Evolutionary conservation across 805 yeast species (phyloP), one percentile per base, ranked within the genome.

Genomic region (Saccharomycopsis fodiens): DNA sequence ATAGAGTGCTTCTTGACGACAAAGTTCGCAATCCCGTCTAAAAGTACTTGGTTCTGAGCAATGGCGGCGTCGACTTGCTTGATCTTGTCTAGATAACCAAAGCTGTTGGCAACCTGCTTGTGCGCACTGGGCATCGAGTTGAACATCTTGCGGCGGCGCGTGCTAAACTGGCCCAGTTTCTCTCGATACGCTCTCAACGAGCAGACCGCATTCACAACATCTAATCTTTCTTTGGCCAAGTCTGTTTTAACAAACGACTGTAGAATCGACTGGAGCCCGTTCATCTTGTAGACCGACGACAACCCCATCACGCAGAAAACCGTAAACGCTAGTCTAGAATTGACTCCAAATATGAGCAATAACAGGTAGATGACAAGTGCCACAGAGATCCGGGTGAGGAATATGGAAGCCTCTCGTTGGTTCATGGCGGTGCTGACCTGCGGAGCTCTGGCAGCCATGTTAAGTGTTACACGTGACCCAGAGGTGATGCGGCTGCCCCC

Each of bases 81-180:
- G 41, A 85, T 59, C 53, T 83, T 78, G 17, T 66, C 61, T 23
- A 70, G 51, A 64, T 84, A 79, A 0, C 82, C 80, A 1, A 74
- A 67, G 20, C 69, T 62, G 8, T 65, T 67, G 20, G 78, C 77
- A 27, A 76, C 58, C 12, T 68, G 62, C 55, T 79, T 85, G 52
- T 80, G 86, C 44, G 73, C 63, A 67, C 73, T 68, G 3, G 73
- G 57, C 73, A 81, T 65, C 52, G 67, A 54, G 50, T 69, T 70
- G 58, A 67, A 70, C 17, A 62, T 59, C 23, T 70, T 59, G 6
- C 45, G 35, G 42, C 74, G 65, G 40, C 70, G 59, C 40, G 72
- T 73, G 50, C 74, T 77, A 68, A 72, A 62, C 2, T 58, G 58
- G 34, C 64, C 61, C 3, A 72, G 63, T 36, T 68, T 63, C 1